phyloP scores from a whole-genome alignment of 2,329 filamentous ascomycete species.

The Xylaria sp. region DNA sequence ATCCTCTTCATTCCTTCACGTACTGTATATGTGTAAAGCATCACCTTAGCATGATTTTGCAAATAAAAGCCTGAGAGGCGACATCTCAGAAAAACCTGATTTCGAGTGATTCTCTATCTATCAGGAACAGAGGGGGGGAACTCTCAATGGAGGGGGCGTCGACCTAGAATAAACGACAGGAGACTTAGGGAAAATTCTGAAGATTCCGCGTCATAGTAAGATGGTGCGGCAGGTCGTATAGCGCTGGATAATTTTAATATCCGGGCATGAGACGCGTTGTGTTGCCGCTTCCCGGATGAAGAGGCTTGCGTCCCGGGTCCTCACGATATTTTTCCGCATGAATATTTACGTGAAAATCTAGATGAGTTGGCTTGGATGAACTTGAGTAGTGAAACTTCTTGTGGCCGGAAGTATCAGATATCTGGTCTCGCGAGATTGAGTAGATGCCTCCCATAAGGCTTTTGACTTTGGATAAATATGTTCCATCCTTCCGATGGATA shows the following conservation, averaged over 20 bases:
- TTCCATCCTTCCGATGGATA: background rate
- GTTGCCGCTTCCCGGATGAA: slow-evolving; percentile 29
- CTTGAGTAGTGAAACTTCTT: slow-evolving; percentile 10
- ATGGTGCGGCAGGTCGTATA: slow-evolving; percentile 3
- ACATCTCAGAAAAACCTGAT: slow-evolving; percentile 20
- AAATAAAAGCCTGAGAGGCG: slow-evolving; percentile 10
- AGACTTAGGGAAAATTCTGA: background rate
- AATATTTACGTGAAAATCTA: background rate
- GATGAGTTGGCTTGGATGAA: background rate
- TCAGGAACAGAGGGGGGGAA: slow-evolving; percentile 2
- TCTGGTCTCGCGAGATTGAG: background rate
- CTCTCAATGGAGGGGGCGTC: slow-evolving; percentile 20
- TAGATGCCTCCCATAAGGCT: background rate
- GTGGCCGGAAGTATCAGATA: background rate
- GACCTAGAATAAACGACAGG: slow-evolving; percentile 19
- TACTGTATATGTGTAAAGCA: slow-evolving; percentile 10
- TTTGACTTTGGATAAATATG: background rate
- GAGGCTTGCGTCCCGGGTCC: slow-evolving; percentile 7
- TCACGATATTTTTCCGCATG: slow-evolving; percentile 1
- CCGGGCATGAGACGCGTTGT: slow-evolving; percentile 29
- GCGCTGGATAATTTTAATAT: slow-evolving; percentile 33
- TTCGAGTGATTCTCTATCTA: background rate
- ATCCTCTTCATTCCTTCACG: background rate
- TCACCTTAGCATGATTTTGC: slow-evolving; percentile 9
- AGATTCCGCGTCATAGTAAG: background rate